Evolutionary conservation across 2,329 filamentous ascomycete species (phyloP).

Genomic region (Trichoderma sp.): DNA sequence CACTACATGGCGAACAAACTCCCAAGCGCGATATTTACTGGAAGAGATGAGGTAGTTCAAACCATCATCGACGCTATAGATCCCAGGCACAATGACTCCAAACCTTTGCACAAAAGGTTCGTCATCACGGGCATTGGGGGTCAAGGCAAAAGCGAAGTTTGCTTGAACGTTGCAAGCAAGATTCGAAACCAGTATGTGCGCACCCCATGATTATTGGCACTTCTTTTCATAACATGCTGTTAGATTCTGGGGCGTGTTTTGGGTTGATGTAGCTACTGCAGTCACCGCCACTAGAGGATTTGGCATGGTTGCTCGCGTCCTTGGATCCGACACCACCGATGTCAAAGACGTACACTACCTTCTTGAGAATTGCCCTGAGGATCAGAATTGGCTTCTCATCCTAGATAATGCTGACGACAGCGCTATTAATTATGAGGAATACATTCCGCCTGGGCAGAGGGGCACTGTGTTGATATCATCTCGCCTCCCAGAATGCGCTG

Average conservation of each 20-base stretch:
- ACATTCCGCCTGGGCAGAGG: neutral
- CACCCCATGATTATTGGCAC: neutral
- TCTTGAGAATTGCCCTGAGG: neutral
- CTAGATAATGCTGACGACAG: conserved; percentile 45
- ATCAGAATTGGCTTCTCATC: conserved; percentile 39
- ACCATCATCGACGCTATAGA: neutral
- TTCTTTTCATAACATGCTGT: neutral
- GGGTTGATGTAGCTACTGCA: conserved; percentile 1
- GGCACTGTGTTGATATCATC: conserved; percentile 2
- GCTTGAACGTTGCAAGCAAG: neutral
- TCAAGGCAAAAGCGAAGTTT: conserved; percentile 16
- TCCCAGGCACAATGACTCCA: neutral
- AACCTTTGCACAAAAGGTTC: neutral
- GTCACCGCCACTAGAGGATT: neutral
- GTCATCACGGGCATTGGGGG: conserved; percentile 10
- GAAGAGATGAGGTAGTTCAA: neutral
- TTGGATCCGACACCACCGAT: neutral
- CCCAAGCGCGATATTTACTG: neutral
- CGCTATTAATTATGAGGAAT: conserved; percentile 14
- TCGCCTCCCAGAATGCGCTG: neutral
- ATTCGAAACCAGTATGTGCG: conserved; percentile 1
- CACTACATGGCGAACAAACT: neutral
- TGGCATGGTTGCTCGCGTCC: neutral
- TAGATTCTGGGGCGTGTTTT: conserved; percentile 18
- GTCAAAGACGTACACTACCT: neutral